A percentile compares a stretch with the other conserved stretches of the same genome.
Conservation (phyloP, 2,329 filamentous ascomycete species). For the Cladosporium austrohemisphaericum region DNA sequence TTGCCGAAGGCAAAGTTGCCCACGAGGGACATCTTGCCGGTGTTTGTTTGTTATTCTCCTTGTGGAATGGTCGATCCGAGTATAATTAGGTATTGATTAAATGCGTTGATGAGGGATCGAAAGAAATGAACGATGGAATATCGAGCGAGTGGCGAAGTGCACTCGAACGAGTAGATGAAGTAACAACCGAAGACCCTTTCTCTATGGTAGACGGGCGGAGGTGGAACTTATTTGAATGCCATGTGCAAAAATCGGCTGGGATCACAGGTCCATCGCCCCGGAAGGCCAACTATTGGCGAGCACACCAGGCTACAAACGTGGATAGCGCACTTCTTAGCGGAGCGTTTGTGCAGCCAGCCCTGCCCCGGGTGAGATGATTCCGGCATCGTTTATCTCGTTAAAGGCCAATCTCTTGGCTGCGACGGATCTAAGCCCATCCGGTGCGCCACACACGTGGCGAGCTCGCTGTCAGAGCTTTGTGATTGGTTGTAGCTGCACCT, state of each 20-base stretch:
- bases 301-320: conserved; percentile 6
- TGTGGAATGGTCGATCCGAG: not conserved
- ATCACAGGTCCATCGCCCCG: conserved; percentile 3
- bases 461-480: not conserved
- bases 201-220: not conserved
- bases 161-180: not conserved
- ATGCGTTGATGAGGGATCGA: no score
- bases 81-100: no score
- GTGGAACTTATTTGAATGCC: conserved; percentile 7
- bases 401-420: not conserved
- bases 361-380: conserved; percentile 1
- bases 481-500: not conserved
- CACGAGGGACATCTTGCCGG: conserved; percentile 39
- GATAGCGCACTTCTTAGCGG: conserved; percentile 1
- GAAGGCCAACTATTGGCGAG: conserved; percentile 2
- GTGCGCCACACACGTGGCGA: not conserved
- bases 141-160: conserved; percentile 1
- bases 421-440: not conserved
- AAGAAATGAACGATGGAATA: no score
- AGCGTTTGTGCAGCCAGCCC: conserved; percentile 1
- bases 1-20: conserved; percentile 42
- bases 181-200: not conserved
- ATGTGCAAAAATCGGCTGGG: conserved; percentile 11
- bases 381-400: conserved; percentile 14
- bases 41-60: conserved; percentile 3